Evolutionary conservation across 164 flowering plant genomes (phyloP).

Genomic region (Liquidambar formosana): DNA sequence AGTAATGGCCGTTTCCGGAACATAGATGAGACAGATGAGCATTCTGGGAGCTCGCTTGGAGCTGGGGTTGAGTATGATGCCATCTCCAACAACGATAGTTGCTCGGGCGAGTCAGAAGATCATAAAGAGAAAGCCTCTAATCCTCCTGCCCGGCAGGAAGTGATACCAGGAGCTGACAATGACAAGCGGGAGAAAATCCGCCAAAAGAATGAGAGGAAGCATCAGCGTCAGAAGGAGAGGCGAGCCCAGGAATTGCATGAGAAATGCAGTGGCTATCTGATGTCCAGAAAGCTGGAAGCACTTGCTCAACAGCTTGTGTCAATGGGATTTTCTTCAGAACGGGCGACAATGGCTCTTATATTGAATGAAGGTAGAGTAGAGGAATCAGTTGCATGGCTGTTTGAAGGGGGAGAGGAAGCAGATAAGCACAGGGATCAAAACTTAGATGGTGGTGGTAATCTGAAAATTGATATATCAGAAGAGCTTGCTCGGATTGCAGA

Average conservation of each 20-base stretch:
- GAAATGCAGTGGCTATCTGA: constrained; percentile 76
- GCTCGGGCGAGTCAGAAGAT: constrained; percentile 96
- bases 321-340: constrained; percentile 87
- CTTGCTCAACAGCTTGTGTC: constrained; percentile 88
- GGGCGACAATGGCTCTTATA: constrained; percentile 89
- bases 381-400: constrained; percentile 85
- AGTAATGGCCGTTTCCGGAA: constrained; percentile 70
- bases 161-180: constrained; percentile 73
- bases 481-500: constrained; percentile 80
- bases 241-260: constrained; percentile 93
- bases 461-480: constrained; percentile 85
- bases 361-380: constrained; percentile 84
- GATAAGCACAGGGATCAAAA: constrained; percentile 36
- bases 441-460: constrained; percentile 42
- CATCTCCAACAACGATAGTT: constrained; percentile 80
- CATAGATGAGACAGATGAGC: constrained; percentile 78
- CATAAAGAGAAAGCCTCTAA: constrained; percentile 66
- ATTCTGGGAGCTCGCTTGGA: constrained; percentile 54
- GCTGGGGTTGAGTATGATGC: constrained; percentile 78
- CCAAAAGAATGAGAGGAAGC: constrained; percentile 93
- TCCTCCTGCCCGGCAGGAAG: constrained; percentile 41
- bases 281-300: constrained; percentile 86
- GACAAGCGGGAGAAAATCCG: constrained; percentile 92
- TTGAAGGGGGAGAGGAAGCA: constrained; percentile 69
- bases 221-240: constrained; percentile 93